phyloP scores from a whole-genome alignment of 1,284 basidiomycete species.

The Apiotrichum mycotoxinovorans region DNA sequence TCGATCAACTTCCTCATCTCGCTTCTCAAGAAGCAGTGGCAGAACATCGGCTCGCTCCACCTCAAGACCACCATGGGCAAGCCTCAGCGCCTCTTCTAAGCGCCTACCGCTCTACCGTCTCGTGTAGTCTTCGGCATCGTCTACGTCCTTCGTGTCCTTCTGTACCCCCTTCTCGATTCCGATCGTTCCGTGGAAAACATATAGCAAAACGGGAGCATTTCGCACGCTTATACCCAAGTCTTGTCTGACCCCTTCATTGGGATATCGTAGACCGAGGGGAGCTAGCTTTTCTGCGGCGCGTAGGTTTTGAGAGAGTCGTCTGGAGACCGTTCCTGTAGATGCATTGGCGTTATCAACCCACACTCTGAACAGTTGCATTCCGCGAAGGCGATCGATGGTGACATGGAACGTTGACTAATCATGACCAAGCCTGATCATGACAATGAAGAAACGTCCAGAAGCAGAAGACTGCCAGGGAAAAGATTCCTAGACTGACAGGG shows the following conservation, averaged over 20 bases:
- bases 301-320: constrained; percentile 5
- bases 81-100: constrained; percentile 86
- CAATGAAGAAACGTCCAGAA: too few relatives aligned
- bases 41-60: constrained; percentile 98
- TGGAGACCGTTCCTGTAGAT: not conserved
- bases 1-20: constrained; percentile 99
- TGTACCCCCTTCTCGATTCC: not conserved
- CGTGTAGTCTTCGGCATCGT: not conserved
- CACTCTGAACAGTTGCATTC: not conserved
- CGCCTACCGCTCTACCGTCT: constrained; percentile 11
- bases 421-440: too few relatives aligned
- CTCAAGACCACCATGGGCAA: constrained; percentile 99
- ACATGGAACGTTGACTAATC: too few relatives aligned
- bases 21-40: constrained; percentile 99
- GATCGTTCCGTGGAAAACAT: constrained; percentile 4
- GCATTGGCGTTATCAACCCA: not conserved
- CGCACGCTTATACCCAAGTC: constrained; percentile 54
- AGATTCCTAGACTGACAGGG: too few relatives aligned
- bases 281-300: constrained; percentile 23
- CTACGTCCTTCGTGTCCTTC: not conserved
- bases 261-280: constrained; percentile 50
- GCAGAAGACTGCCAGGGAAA: too few relatives aligned
- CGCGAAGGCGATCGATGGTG: too few relatives aligned
- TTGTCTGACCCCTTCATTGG: constrained; percentile 46
- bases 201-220: constrained; percentile 46